Conservation (phyloP, 306 rosid species). For the Begonia peltatifolia region DNA sequence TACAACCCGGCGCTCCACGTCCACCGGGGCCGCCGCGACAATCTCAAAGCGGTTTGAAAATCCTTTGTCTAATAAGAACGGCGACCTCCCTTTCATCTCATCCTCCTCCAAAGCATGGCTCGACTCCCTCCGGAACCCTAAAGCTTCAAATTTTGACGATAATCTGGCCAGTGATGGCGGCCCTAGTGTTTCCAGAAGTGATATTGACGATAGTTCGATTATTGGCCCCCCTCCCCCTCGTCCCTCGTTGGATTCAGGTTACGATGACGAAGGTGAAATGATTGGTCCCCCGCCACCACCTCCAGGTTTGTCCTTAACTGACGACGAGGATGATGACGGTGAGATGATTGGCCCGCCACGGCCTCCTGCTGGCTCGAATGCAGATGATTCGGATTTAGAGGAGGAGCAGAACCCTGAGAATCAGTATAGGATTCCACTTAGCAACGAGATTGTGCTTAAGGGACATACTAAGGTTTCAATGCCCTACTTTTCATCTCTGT, state of each 20-base stretch:
- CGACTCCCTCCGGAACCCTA: slow-evolving; percentile 39
- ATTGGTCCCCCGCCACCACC: slow-evolving; percentile 30
- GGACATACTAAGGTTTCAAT: slow-evolving; percentile 70
- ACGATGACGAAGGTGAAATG: slow-evolving; percentile 9
- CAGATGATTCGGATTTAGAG: slow-evolving; percentile 23
- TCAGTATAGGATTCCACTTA: slow-evolving; percentile 60
- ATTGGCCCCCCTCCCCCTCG: slow-evolving; percentile 23
- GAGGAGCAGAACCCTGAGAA: slow-evolving; percentile 25
- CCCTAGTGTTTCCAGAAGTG: not conserved
- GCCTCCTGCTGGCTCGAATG: slow-evolving; percentile 23
- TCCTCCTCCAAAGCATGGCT: slow-evolving; percentile 70
- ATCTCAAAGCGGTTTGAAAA: slow-evolving; percentile 14
- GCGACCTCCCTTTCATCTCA: slow-evolving; percentile 42
- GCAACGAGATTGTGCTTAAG: slow-evolving; percentile 82
- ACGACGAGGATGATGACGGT: slow-evolving; percentile 11
- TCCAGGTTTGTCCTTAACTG: slow-evolving; percentile 1
- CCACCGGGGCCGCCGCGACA: not conserved
- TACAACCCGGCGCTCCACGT: slow-evolving; percentile 39
- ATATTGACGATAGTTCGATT: not conserved
- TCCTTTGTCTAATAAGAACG: slow-evolving; percentile 6
- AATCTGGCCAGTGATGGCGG: slow-evolving; percentile 6
- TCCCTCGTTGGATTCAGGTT: slow-evolving; percentile 3
- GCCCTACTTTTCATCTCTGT: not conserved
- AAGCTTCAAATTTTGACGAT: slow-evolving; percentile 24
- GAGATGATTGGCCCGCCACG: slow-evolving; percentile 52